Evolutionary conservation across 805 yeast genomes (phyloP).

Genomic region (Candida mattraensis): DNA sequence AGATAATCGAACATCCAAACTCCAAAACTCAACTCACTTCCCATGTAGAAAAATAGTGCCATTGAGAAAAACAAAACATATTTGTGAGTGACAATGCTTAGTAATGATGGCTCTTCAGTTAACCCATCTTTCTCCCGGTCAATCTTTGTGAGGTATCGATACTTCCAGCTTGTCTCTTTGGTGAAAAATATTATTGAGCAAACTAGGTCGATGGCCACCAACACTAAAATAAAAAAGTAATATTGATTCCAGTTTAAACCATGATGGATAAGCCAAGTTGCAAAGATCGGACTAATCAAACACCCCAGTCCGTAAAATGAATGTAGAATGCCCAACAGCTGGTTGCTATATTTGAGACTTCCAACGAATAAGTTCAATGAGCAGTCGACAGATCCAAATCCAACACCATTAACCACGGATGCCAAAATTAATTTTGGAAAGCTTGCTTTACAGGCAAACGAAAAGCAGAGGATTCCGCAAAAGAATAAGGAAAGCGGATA

Average conservation of each 20-base stretch:
- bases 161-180: conserved; percentile 47
- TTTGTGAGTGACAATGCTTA: conserved; percentile 33
- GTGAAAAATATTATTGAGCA: conserved; percentile 33
- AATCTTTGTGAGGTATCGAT: conserved; percentile 29
- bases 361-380: conserved; percentile 55
- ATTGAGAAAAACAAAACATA: conserved; percentile 42
- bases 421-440: conserved; percentile 39
- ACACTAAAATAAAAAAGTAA: conserved; percentile 37
- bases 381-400: conserved; percentile 58
- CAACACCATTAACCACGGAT: conserved; percentile 49
- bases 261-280: conserved; percentile 40
- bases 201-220: conserved; percentile 29
- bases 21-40: conserved; percentile 54
- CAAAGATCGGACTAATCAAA: conserved; percentile 48
- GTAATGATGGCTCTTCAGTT: conserved; percentile 20
- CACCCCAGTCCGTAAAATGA: conserved; percentile 56
- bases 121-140: conserved; percentile 19
- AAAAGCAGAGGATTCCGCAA: conserved; percentile 15
- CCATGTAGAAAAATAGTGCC: conserved; percentile 48
- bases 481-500: conserved; percentile 28
- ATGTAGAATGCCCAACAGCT: conserved; percentile 51
- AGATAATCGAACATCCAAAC: conserved; percentile 52
- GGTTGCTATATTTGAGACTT: conserved; percentile 45
- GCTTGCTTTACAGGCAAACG: conserved; percentile 43
- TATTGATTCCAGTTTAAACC: conserved; percentile 46